These are phyloP conservation scores for Diaporthe longicolla DNA, from an alignment of 2,329 filamentous ascomycete genomes.

Conservation along the genomic window DNA sequence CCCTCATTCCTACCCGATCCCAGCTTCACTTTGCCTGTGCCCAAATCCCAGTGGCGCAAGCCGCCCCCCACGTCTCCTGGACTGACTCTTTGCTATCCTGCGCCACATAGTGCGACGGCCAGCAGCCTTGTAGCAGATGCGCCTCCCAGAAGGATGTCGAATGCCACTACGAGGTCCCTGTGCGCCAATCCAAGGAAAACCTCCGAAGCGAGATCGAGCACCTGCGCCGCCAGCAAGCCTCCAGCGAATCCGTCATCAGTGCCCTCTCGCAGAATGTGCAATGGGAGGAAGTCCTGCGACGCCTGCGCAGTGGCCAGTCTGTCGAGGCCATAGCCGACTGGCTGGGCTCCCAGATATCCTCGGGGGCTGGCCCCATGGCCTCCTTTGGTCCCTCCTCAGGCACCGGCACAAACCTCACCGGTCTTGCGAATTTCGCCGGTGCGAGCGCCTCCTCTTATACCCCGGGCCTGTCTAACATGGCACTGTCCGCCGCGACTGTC, in stretches of 20 bases:
- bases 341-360: slow-evolving; percentile 56
- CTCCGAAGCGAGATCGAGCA: slow-evolving; percentile 72
- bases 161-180: slow-evolving; percentile 73
- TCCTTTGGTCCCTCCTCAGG: slow-evolving; percentile 50
- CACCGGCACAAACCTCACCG: slow-evolving; percentile 49
- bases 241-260: slow-evolving; percentile 68
- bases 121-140: slow-evolving; percentile 69
- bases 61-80: slow-evolving; percentile 1
- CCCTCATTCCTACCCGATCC: background rate
- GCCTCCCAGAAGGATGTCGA: slow-evolving; percentile 66
- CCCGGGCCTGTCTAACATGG: slow-evolving; percentile 2
- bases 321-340: slow-evolving; percentile 70
- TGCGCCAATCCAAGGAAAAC: slow-evolving; percentile 75
- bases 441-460: slow-evolving; percentile 49
- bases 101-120: slow-evolving; percentile 68
- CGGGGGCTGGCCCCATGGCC: slow-evolving; percentile 51
- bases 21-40: too few relatives aligned
- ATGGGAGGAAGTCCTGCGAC: slow-evolving; percentile 68
- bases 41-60: slow-evolving; percentile 2
- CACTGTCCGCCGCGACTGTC: slow-evolving; percentile 43
- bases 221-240: slow-evolving; percentile 67
- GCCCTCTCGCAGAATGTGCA: slow-evolving; percentile 66
- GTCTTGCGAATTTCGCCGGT: slow-evolving; percentile 50
- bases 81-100: slow-evolving; percentile 25
- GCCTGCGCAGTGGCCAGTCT: slow-evolving; percentile 67